Evolutionary conservation across 306 rosid genomes (phyloP).

Genomic region (Echinosophora koreensis): DNA sequence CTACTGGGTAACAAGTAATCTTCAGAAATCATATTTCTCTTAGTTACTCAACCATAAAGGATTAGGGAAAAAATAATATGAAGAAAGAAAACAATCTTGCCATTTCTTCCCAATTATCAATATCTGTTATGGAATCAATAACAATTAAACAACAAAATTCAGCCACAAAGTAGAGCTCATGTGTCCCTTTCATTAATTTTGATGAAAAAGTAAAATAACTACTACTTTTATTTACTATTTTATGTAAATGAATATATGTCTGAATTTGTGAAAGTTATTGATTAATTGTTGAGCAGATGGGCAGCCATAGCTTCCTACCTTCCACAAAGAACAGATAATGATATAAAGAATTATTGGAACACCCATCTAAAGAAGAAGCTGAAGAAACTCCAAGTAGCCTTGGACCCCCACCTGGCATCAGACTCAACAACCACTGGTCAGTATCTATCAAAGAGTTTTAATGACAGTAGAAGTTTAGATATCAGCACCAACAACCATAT

Average conservation of each 20-base stretch:
- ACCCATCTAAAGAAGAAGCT: constrained; percentile 98
- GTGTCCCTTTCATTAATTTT: constrained; percentile 16
- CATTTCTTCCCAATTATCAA: not conserved
- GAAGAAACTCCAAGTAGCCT: constrained; percentile 72
- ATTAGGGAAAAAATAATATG: not conserved
- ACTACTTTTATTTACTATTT: not conserved
- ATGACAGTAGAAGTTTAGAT: constrained; percentile 54
- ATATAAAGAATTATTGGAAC: constrained; percentile 96
- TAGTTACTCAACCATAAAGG: not conserved
- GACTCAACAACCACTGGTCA: constrained; percentile 51
- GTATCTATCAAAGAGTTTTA: constrained; percentile 54
- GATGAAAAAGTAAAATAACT: not conserved
- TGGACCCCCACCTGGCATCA: constrained; percentile 61
- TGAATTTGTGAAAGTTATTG: constrained; percentile 38
- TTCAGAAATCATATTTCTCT: constrained; percentile 33
- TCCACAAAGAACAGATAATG: constrained; percentile 97
- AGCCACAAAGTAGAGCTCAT: constrained; percentile 23
- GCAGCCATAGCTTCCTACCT: constrained; percentile 99
- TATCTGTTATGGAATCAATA: not conserved
- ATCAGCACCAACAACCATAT: constrained; percentile 33
- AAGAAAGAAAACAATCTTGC: not conserved
- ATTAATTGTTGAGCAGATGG: constrained; percentile 69
- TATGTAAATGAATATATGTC: not conserved
- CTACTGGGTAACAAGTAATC: constrained; percentile 98
- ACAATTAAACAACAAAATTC: constrained; percentile 2